phyloP scores from a whole-genome alignment of 345 rosid genomes.

The Lepidium aucheri region DNA sequence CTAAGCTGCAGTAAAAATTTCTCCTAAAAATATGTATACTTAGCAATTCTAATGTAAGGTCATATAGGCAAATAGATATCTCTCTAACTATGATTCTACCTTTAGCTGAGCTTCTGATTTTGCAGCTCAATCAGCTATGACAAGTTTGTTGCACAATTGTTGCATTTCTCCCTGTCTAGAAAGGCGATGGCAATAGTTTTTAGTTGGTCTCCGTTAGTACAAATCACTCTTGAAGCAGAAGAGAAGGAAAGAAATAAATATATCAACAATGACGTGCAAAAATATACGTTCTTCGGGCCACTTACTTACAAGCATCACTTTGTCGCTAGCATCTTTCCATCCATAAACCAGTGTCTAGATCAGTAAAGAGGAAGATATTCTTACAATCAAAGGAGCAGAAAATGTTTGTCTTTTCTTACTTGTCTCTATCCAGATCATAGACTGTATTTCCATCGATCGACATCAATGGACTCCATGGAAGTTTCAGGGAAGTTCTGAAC shows the following conservation, averaged over 20 bases:
- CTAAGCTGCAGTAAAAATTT: constrained; percentile 84
- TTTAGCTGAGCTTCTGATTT: constrained; percentile 95
- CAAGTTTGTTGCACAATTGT: constrained; percentile 91
- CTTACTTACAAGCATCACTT: too few relatives aligned
- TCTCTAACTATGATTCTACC: constrained; percentile 31
- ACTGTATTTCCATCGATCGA: constrained; percentile 53
- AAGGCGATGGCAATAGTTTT: too few relatives aligned
- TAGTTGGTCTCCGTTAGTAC: too few relatives aligned
- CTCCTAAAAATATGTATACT: constrained; percentile 41
- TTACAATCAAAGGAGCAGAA: background rate
- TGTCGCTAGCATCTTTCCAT: too few relatives aligned
- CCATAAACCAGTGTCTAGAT: background rate
- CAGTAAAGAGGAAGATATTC: background rate
- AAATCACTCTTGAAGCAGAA: too few relatives aligned
- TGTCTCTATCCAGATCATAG: constrained; percentile 44
- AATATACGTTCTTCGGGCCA: too few relatives aligned
- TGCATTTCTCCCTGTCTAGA: constrained; percentile 87
- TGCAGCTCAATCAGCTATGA: constrained; percentile 75
- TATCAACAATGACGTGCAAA: too few relatives aligned
- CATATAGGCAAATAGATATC: background rate
- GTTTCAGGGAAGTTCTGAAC: constrained; percentile 73
- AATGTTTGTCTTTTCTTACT: constrained; percentile 31
- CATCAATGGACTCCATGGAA: constrained; percentile 78
- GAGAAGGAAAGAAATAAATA: too few relatives aligned
- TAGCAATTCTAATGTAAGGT: background rate